A percentile compares a stretch with the other conserved stretches of the same genome.
phyloP scores from a whole-genome alignment of 75 land plant species.

The Selaginella tamariscina region DNA sequence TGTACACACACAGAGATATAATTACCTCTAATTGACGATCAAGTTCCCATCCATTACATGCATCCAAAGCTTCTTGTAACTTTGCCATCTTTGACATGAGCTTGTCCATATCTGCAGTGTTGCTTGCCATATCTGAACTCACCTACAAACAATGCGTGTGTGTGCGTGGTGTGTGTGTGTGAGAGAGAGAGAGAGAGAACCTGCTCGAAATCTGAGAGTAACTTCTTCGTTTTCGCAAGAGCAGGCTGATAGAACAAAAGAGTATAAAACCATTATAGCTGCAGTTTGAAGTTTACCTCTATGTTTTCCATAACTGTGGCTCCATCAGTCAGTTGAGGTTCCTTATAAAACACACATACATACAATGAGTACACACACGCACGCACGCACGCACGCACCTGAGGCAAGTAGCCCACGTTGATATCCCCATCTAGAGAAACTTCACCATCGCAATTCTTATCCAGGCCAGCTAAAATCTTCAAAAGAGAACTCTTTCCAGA shows the following conservation, averaged over 20 bases:
- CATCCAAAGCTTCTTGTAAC: conserved; percentile 22
- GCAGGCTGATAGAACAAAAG: conserved; percentile 21
- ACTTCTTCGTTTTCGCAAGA: conserved; percentile 20
- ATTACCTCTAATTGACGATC: conserved; percentile 30
- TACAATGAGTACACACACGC: too few relatives aligned
- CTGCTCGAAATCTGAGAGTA: conserved; percentile 26
- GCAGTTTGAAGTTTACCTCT: conserved; percentile 17
- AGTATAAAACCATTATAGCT: not conserved
- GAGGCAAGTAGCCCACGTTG: conserved; percentile 22
- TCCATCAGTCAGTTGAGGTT: conserved; percentile 24
- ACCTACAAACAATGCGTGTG: too few relatives aligned
- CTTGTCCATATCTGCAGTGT: conserved; percentile 25
- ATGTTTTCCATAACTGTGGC: conserved; percentile 28
- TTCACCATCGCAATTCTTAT: conserved; percentile 22
- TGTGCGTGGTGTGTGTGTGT: too few relatives aligned
- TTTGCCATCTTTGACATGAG: conserved; percentile 23
- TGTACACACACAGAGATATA: not conserved
- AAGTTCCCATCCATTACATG: conserved; percentile 31
- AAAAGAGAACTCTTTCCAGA: conserved; percentile 22
- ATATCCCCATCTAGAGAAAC: conserved; percentile 19
- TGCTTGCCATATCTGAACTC: conserved; percentile 24
- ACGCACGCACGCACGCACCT: conserved; percentile 11
- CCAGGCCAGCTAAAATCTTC: conserved; percentile 28
- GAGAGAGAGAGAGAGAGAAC: too few relatives aligned
- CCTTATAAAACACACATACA: too few relatives aligned